phyloP scores from a whole-genome alignment of 345 rosid species.

The Mercurialis annua region DNA sequence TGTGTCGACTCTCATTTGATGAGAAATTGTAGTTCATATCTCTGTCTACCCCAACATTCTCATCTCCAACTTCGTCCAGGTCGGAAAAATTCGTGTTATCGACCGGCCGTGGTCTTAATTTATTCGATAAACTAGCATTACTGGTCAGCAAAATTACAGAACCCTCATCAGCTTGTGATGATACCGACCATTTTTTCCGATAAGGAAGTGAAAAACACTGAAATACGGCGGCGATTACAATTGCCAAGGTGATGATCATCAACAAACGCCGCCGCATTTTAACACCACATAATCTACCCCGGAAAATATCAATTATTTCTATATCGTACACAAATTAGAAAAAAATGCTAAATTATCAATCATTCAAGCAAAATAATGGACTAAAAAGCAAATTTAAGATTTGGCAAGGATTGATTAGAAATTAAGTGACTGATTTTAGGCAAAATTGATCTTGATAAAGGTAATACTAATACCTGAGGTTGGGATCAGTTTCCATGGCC shows the following conservation, averaged over 20 bases:
- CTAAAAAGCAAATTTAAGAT: too few species aligned
- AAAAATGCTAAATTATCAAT: slow-evolving; percentile 7
- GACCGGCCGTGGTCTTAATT: slow-evolving; percentile 16
- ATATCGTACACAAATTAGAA: too few species aligned
- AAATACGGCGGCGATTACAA: slow-evolving; percentile 35
- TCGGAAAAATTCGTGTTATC: slow-evolving; percentile 25
- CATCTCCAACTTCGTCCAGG: slow-evolving; percentile 19
- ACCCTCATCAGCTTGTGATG: slow-evolving; percentile 25
- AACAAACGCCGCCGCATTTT: slow-evolving; percentile 52
- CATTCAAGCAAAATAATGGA: neutral
- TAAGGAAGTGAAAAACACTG: slow-evolving; percentile 45
- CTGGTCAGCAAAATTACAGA: slow-evolving; percentile 12
- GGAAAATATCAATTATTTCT: slow-evolving; percentile 27
- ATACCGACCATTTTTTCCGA: slow-evolving; percentile 18
- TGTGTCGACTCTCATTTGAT: slow-evolving; percentile 1
- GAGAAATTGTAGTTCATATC: slow-evolving; percentile 3
- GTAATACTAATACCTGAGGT: too few species aligned
- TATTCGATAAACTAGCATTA: slow-evolving; percentile 23
- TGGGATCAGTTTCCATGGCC: neutral
- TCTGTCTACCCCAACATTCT: slow-evolving; percentile 10
- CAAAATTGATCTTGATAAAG: too few species aligned
- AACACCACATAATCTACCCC: slow-evolving; percentile 29
- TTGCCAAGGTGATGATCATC: slow-evolving; percentile 31
- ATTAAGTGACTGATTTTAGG: too few species aligned
- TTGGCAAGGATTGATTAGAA: too few species aligned